Conservation (phyloP, 179 eudicot species). For the Spergularia azorica region DNA sequence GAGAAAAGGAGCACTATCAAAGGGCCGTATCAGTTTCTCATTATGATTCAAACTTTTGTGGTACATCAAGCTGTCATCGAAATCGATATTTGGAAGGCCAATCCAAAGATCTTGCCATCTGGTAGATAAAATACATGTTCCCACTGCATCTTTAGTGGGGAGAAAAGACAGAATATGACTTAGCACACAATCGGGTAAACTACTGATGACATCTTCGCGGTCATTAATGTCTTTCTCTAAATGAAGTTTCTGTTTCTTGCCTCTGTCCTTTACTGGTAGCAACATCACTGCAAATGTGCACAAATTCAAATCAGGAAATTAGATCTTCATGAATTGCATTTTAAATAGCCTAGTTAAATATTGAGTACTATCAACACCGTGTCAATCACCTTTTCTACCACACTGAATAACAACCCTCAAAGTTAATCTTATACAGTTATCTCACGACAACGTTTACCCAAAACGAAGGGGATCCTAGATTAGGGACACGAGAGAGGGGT, state of each 20-base stretch:
- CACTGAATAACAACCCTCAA: neutral
- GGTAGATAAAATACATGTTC: constrained; percentile 44
- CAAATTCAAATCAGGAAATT: neutral
- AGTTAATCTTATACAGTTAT: too few relatives aligned
- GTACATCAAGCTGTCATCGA: constrained; percentile 30
- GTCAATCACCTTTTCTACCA: neutral
- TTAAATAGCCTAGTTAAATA: neutral
- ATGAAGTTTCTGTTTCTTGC: constrained; percentile 23
- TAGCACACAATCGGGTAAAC: constrained; percentile 46
- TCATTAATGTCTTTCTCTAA: constrained; percentile 21
- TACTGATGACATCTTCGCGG: constrained; percentile 38
- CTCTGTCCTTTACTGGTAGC: neutral
- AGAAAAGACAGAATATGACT: constrained; percentile 47
- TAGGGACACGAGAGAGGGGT: too few relatives aligned
- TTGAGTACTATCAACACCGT: neutral
- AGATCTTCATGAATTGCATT: neutral
- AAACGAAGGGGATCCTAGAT: too few relatives aligned
- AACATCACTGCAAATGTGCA: neutral
- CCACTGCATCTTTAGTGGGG: constrained; percentile 52
- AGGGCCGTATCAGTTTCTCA: constrained; percentile 8
- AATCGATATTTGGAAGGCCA: constrained; percentile 42
- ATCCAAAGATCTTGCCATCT: constrained; percentile 54
- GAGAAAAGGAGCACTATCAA: constrained; percentile 35
- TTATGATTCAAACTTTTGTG: neutral
- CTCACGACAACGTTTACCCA: too few relatives aligned